Evolutionary conservation across 2,329 filamentous ascomycete genomes (phyloP).

Genomic region (Ascosphaera apis): DNA sequence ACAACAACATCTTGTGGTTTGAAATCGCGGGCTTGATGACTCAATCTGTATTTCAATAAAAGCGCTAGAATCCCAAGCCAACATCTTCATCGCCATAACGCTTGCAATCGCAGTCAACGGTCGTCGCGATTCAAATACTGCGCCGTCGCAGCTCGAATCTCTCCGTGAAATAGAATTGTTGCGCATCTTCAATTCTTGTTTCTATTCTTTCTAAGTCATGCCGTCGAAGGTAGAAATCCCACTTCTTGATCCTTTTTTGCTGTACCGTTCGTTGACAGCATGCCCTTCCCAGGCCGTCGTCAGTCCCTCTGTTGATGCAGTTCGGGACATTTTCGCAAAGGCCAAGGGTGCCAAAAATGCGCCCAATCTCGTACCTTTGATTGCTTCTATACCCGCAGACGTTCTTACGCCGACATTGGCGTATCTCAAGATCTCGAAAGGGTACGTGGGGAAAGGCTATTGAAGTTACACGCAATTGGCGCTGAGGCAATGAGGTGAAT

Average conservation of each 20-base stretch:
- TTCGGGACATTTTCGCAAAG: conserved; percentile 31
- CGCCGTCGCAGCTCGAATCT: too few species aligned
- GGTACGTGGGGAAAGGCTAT: conserved; percentile 19
- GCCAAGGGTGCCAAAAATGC: conserved; percentile 29
- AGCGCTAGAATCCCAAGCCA: too few species aligned
- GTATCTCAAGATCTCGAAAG: conserved; percentile 71
- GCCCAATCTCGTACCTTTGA: conserved; percentile 62
- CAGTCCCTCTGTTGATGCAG: conserved; percentile 37
- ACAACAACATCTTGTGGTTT: too few species aligned
- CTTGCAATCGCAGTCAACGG: too few species aligned
- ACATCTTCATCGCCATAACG: neutral
- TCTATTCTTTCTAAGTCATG: neutral
- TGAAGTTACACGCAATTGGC: conserved; percentile 3
- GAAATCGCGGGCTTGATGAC: too few species aligned
- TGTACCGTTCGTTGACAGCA: neutral
- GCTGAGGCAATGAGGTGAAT: conserved; percentile 8
- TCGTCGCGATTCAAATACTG: too few species aligned
- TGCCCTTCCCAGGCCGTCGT: conserved; percentile 21
- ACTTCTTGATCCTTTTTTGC: neutral
- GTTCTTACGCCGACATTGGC: conserved; percentile 86
- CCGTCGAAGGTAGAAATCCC: neutral
- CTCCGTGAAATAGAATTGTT: too few species aligned
- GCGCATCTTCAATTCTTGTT: too few species aligned
- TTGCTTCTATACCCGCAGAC: conserved; percentile 70
- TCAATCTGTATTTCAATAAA: too few species aligned